Percentiles rank a stretch among this genome's conserved stretches.
Evolutionary conservation across 108 stramenopile genomes (phyloP).

Genomic region (Cyclotella choctawhatcheeana): DNA sequence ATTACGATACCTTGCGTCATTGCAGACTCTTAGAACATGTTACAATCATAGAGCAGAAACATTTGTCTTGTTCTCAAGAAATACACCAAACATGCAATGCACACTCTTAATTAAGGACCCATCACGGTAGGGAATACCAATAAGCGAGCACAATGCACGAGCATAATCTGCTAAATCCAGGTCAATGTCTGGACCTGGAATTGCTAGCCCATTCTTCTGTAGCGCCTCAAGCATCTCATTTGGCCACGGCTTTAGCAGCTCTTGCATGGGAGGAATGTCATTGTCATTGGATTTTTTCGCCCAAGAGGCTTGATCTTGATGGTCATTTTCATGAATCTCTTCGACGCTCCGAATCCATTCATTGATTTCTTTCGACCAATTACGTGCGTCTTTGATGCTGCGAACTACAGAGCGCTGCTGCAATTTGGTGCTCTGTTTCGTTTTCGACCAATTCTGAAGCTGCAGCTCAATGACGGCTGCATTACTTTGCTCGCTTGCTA

Average conservation of each 20-base stretch:
- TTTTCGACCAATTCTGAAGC: slow-evolving; percentile 75
- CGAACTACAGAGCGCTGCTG: slow-evolving; percentile 47
- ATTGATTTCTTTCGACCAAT: slow-evolving; percentile 71
- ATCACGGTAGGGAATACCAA: slow-evolving; percentile 83
- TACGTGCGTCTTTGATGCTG: slow-evolving; percentile 68
- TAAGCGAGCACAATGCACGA: slow-evolving; percentile 66
- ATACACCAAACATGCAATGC: slow-evolving; percentile 65
- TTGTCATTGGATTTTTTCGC: slow-evolving; percentile 59
- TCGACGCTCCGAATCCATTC: slow-evolving; percentile 76
- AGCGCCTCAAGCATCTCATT: slow-evolving; percentile 66
- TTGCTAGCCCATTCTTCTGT: slow-evolving; percentile 14
- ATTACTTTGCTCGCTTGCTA: slow-evolving; percentile 66
- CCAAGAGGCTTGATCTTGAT: slow-evolving; percentile 62
- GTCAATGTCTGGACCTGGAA: slow-evolving; percentile 69
- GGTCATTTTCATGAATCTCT: slow-evolving; percentile 62
- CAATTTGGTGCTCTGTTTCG: slow-evolving; percentile 6
- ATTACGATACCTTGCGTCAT: too few species aligned
- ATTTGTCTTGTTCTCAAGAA: too few species aligned
- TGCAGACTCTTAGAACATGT: too few species aligned
- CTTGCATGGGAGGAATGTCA: slow-evolving; percentile 77
- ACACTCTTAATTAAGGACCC: slow-evolving; percentile 58
- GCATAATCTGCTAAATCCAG: slow-evolving; percentile 82
- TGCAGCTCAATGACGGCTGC: slow-evolving; percentile 82
- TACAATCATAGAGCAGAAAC: too few species aligned
- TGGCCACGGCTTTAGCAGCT: slow-evolving; percentile 83